A percentile compares a stretch with the other conserved stretches of the same genome.
phyloP scores from a whole-genome alignment of 441 rosid species.

The Populus hybrid region DNA sequence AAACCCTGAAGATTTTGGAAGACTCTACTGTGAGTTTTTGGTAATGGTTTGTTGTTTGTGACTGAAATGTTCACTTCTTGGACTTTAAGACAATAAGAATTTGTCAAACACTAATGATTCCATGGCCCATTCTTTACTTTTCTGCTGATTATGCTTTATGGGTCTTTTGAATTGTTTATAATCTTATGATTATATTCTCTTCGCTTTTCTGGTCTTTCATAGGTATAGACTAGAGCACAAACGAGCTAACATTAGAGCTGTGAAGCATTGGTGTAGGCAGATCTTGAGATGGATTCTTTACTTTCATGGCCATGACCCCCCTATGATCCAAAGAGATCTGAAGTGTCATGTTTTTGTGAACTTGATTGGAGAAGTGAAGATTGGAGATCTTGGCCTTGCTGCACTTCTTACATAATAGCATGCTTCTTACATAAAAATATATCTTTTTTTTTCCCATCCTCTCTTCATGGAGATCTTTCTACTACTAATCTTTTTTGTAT shows the following conservation, averaged over 20 bases:
- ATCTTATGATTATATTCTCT: neutral
- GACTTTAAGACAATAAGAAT: constrained; percentile 82
- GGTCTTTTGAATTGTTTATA: constrained; percentile 7
- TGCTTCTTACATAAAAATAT: constrained; percentile 43
- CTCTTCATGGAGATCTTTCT: no score
- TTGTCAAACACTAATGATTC: constrained; percentile 11
- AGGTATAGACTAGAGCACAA: constrained; percentile 87
- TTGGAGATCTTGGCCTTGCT: constrained; percentile 86
- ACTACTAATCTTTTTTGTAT: no score
- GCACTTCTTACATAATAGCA: constrained; percentile 81
- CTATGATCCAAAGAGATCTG: constrained; percentile 95
- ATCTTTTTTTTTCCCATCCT: no score
- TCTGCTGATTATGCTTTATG: neutral
- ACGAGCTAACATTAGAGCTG: constrained; percentile 44
- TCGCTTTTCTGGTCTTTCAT: neutral
- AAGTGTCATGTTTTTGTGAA: constrained; percentile 94
- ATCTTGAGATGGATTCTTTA: constrained; percentile 73
- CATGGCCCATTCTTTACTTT: constrained; percentile 12
- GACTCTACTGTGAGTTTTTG: constrained; percentile 89
- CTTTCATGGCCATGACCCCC: constrained; percentile 87
- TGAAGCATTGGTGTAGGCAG: no score
- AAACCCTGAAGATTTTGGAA: constrained; percentile 85
- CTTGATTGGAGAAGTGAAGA: no score
- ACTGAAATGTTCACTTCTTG: constrained; percentile 99
- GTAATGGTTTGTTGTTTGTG: constrained; percentile 80